Base-by-base conservation (phyloP, 1,139 yeast genomes). In the Yamadazyma atlantica region DNA sequence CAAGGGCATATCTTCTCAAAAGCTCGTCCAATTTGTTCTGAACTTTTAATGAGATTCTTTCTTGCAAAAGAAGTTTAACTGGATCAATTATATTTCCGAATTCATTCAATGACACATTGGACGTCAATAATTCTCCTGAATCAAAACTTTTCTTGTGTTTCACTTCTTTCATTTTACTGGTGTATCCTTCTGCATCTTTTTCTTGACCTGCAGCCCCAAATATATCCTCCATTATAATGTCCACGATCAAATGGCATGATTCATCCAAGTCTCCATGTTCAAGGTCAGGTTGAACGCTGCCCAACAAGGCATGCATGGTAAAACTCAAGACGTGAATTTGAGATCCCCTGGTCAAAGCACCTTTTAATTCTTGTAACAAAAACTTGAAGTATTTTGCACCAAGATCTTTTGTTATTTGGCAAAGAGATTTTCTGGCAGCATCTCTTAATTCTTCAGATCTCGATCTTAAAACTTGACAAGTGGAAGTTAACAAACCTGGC, bases 121-220 rank as follows among this genome's bases (percentile, higher is more conserved):
- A 61, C 0, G 96, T 76, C 34, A 90, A 55, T 15, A 89, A 66
- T 58, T 90, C 96, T 28, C 84, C 94, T 5, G 95, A 82, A 50
- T 92, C 97, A 56, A 69, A 85, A 69, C 96, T 85, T 62, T 87
- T 89, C 54, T 87, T 87, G 50, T 81, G 83, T 54, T 87, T 89
- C 29, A 92, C 94, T 66, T 92, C 98, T 52, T 85, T 87, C 82
- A 89, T 86, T 45, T 82, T 82, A 35, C 88, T 82, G 37, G 78
- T 79, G 54, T 92, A 92, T 19, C 90, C 96, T 45, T 89, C 97
- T 12, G 94, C 90, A 49, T 92, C 98, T 57, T 94, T 92, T 55
- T 92, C 98, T 54, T 84, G 84, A 27, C 97, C 96, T 7, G 96
- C 88, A 4, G 85, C 78, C 13, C 98, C 99, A 61, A 92, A 90